Evolutionary conservation across 352 stramenopile species (phyloP).

Genomic region (Phytophthora sansomeana): DNA sequence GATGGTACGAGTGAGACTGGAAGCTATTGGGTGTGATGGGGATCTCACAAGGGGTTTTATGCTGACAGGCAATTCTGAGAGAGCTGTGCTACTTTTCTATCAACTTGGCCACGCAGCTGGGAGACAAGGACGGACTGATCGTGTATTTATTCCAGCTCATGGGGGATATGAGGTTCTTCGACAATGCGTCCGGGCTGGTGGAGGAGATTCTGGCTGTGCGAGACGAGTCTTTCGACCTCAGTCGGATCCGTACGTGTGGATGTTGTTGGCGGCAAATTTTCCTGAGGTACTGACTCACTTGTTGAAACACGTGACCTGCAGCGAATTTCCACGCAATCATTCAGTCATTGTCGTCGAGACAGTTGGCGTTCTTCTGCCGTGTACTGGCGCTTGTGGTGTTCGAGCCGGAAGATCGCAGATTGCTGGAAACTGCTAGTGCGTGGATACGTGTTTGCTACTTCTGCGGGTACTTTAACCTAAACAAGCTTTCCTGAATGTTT

Average conservation of each 20-base stretch:
- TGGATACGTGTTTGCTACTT: not conserved
- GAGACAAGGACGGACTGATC: conserved; percentile 88
- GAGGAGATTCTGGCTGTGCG: conserved; percentile 94
- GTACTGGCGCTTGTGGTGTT: conserved; percentile 96
- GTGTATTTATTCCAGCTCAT: conserved; percentile 96
- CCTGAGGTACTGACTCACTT: not conserved
- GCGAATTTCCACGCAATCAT: conserved; percentile 93
- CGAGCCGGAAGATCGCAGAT: conserved; percentile 94
- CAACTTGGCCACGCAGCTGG: conserved; percentile 69
- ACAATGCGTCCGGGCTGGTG: conserved; percentile 90
- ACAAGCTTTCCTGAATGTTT: conserved; percentile 10
- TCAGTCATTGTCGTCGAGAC: conserved; percentile 88
- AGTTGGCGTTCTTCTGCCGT: conserved; percentile 96
- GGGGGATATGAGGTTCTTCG: conserved; percentile 90
- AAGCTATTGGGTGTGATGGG: not conserved
- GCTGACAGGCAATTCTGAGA: conserved; percentile 53
- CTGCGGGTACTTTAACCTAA: conserved; percentile 16
- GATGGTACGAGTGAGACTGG: conserved; percentile 34
- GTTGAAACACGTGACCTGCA: conserved; percentile 34
- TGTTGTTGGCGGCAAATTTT: not conserved
- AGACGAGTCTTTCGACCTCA: conserved; percentile 83
- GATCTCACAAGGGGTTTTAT: not conserved
- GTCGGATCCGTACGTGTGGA: conserved; percentile 74
- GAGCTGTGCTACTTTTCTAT: conserved; percentile 88
- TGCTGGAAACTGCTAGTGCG: conserved; percentile 91